Base-by-base conservation (phyloP, 306 rosid species). In the Lathyrus sativus region DNA sequence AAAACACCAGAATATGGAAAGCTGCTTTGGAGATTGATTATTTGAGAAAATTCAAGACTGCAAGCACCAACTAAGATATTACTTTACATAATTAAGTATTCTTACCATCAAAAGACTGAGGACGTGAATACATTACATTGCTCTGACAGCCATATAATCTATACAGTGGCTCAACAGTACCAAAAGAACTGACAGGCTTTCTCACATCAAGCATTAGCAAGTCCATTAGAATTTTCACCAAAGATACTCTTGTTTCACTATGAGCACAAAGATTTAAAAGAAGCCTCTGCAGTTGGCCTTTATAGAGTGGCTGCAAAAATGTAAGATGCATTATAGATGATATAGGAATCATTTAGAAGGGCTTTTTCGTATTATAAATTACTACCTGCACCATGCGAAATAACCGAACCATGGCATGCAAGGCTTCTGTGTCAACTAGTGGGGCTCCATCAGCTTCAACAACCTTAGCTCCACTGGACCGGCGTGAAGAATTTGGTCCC, bases 361-460 rank as follows among this genome's bases (percentile, higher is more conserved):
- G 42, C 33, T 17, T 39, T 50, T 59, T 58, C 44, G 4, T 19
- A 46, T 64, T 8, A 61, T 15, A 65, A 57, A 38, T 14, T 53
- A 67, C 38, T 74, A 95, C 99, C 97, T 95, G 99, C 67, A 95
- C 91, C 37, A 95, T 73, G 2, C 99, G 97, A 81, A 95, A 96
- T 78, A 95, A 70, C 71, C 99, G 84, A 75, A 95, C 82, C 88
- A 95, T 65, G 71, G 88, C 96, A 81, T 88, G 87, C 84, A 95
- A 75, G 76, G 96, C 97, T 67, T 85, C 89, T 8, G 75, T 76
- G 68, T 95, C 95, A 74, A 95, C 96, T 68, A 95, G 78, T 71
- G 99, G 92, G 64, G 78, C 85, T 79, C 97, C 97, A 83, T 91
- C 99, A 68, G 99, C 92, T 82, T 91, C 99, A 77, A 91, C 91